Evolutionary conservation across 2,329 filamentous ascomycete genomes (phyloP), one percentile per base, ranked within the genome.

Genomic region (Epichloe baconii): DNA sequence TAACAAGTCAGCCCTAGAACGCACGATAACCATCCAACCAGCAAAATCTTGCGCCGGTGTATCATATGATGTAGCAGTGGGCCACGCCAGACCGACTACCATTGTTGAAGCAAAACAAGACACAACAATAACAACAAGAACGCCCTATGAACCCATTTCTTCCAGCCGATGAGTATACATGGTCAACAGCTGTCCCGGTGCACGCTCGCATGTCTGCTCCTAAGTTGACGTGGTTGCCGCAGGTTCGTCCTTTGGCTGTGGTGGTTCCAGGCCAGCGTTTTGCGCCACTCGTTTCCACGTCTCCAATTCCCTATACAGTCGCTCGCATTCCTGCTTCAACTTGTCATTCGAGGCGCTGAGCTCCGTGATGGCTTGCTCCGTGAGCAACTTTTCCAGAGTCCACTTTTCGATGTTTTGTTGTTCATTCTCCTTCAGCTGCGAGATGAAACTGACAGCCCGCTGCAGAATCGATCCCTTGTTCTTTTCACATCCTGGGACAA

Each of bases 401-500:
- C 87, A 93, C 68, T 95, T 89, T 66, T 95, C 91, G 56, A 95
- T 89, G 65, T 95, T 95, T 57, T 93, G 86, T 15, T 86, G 81
- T 66, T 95, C 91, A 59, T 95, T 94, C 66, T 96, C 89, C 66
- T 93, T 94, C 40, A 98, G 78, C 63, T 96, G 89, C 11, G 83
- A 86, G 64, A 98, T 97, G 71, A 95, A 97, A 56, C 88, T 83
- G 10, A 96, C 91, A 0, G 93, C 89, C 36, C 91, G 87, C 64
- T 94, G 87, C 38, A 98, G 74, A 57, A 98, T 97, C 2, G 89
- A 94, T 0, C 93, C 93, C 70, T 98, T 98, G 74, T 98, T 97
- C 76, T 97, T 98, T 70, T 98, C 93, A 62, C 91, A 96, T 14
- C 89, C 89, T 0, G 93, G 93, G 0, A 98, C 93, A 58, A 98